Conservation (phyloP, 192 early-diverging fungal species). For the Chytriomyces sp. region DNA sequence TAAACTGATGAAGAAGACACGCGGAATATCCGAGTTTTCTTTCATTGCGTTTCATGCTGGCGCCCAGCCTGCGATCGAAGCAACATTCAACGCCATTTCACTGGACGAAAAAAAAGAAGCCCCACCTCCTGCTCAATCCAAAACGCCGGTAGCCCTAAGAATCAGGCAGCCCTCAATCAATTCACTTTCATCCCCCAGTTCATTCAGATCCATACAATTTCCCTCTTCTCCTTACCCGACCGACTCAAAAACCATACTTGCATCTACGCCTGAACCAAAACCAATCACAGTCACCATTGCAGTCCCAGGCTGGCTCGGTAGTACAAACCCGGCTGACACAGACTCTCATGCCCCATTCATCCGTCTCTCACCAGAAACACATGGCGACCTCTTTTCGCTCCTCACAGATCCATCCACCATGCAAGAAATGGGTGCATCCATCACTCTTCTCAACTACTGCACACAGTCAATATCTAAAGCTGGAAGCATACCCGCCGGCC, state of each 20-base stretch:
- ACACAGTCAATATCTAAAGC: not conserved
- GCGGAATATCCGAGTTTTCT: conserved; percentile 84
- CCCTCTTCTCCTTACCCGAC: not conserved
- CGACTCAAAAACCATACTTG: not conserved
- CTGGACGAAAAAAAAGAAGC: not conserved
- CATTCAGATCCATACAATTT: not conserved
- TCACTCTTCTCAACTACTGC: conserved; percentile 46
- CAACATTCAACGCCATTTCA: not conserved
- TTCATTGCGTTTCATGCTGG: conserved; percentile 57
- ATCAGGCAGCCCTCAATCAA: not conserved
- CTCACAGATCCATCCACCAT: conserved; percentile 87
- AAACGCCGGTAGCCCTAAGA: no score
- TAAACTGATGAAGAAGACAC: conserved; percentile 85
- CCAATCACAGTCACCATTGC: conserved; percentile 73
- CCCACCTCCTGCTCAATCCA: not conserved
- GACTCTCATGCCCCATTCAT: conserved; percentile 85
- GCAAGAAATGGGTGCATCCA: conserved; percentile 77
- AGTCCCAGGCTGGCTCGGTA: conserved; percentile 78
- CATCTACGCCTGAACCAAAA: not conserved
- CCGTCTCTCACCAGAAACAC: conserved; percentile 66
- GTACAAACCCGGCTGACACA: conserved; percentile 52
- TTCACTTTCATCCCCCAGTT: not conserved
- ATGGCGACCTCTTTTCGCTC: conserved; percentile 86
- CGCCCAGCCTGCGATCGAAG: not conserved
- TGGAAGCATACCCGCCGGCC: conserved; percentile 23